A percentile compares a stretch with the other conserved stretches of the same genome.
These are phyloP conservation scores for Dothiorella sarmentorum DNA, from an alignment of 2,329 filamentous ascomycete species.

Conservation along the genomic window DNA sequence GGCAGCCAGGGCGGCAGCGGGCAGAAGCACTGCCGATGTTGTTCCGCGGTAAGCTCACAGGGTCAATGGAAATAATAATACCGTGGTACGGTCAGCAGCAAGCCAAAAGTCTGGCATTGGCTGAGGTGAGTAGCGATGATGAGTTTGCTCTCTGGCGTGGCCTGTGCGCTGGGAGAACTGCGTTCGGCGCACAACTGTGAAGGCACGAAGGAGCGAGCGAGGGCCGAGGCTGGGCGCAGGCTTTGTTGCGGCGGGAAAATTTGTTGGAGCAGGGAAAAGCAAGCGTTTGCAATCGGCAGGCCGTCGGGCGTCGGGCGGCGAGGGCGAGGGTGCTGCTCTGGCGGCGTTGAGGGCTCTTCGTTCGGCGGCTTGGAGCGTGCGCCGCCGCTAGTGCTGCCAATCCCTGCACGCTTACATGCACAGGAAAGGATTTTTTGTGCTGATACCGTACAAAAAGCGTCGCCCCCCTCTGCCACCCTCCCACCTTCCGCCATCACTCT, in stretches of 20 bases:
- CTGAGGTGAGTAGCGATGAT: too few relatives aligned
- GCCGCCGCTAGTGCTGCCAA: neutral
- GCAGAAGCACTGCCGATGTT: too few relatives aligned
- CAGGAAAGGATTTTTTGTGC: slow-evolving; percentile 15
- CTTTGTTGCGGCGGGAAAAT: neutral
- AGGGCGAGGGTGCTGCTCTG: neutral
- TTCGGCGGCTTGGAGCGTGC: neutral
- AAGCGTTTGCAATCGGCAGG: neutral
- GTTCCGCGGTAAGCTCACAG: too few relatives aligned
- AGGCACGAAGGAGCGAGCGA: neutral
- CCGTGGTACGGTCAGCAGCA: too few relatives aligned
- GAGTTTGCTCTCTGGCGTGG: too few relatives aligned
- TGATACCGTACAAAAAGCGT: slow-evolving; percentile 18
- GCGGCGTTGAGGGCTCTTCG: neutral
- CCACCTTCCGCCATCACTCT: neutral
- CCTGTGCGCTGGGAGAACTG: too few relatives aligned
- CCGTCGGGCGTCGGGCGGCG: neutral
- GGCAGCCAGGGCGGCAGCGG: neutral
- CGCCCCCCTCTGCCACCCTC: slow-evolving; percentile 1
- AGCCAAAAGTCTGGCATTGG: too few relatives aligned
- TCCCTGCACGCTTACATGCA: slow-evolving; percentile 15
- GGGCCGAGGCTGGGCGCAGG: slow-evolving; percentile 2
- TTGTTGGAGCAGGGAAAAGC: neutral
- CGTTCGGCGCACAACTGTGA: neutral
- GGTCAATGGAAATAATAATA: too few relatives aligned